Conservation (phyloP, 176 grass and related monocot genomes). For the Ananas comosus region DNA sequence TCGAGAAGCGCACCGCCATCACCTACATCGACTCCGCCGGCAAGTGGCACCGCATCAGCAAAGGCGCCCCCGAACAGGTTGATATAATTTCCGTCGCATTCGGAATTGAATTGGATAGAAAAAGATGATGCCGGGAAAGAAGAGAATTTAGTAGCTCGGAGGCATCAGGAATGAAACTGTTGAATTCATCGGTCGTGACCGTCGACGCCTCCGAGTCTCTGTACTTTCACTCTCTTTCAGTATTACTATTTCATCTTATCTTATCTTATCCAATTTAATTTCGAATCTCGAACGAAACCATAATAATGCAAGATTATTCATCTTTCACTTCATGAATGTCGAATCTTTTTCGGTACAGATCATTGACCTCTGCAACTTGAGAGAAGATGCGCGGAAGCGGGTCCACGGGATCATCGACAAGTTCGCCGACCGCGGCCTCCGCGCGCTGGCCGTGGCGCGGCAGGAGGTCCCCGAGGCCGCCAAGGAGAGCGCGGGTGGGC, state of each 20-base stretch:
- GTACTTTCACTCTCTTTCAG: no score
- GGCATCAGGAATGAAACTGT: no score
- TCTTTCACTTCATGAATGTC: background rate
- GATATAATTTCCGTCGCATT: background rate
- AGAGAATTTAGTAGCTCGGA: no score
- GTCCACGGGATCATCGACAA: constrained; percentile 49
- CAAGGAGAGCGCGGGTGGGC: constrained; percentile 40
- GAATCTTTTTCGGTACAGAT: constrained; percentile 17
- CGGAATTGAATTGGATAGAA: no score
- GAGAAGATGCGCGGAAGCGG: constrained; percentile 21
- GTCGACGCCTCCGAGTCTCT: no score
- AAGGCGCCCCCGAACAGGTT: constrained; percentile 68
- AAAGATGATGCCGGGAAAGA: no score
- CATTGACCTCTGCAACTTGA: constrained; percentile 53
- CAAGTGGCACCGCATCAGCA: constrained; percentile 71
- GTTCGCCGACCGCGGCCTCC: constrained; percentile 54
- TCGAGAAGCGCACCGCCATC: constrained; percentile 79
- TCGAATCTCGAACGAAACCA: no score
- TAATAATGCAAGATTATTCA: background rate
- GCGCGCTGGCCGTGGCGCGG: constrained; percentile 45
- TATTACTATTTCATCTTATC: no score
- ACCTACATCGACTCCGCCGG: constrained; percentile 57
- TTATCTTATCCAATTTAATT: no score
- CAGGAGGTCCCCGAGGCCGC: constrained; percentile 45
- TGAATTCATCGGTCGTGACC: no score